These are phyloP conservation scores for California macrophylla DNA, from an alignment of 441 rosid genomes.

Conservation along the genomic window DNA sequence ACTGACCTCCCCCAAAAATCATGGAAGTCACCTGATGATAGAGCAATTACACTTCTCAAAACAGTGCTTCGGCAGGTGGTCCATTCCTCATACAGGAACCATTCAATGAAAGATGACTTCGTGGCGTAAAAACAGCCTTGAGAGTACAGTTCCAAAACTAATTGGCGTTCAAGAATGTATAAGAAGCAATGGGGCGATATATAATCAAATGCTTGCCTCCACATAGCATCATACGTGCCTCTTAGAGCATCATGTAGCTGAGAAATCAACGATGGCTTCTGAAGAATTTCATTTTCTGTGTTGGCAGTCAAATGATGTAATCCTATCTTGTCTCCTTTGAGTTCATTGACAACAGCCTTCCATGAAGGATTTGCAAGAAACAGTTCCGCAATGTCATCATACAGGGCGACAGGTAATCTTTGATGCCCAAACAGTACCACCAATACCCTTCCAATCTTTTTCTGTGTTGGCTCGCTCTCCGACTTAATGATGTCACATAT, in stretches of 20 bases:
- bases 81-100: constrained; percentile 21
- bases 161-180: constrained; percentile 33
- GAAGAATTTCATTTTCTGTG: neutral
- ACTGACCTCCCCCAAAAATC: constrained; percentile 6
- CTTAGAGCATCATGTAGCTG: constrained; percentile 24
- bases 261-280: neutral
- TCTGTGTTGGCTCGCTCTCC: constrained; percentile 22
- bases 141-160: constrained; percentile 21
- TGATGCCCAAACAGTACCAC: constrained; percentile 34
- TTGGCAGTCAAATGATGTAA: neutral
- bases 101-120: constrained; percentile 30
- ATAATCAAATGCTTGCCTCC: constrained; percentile 24
- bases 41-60: neutral
- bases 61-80: neutral
- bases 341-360: constrained; percentile 19
- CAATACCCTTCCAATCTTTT: constrained; percentile 29
- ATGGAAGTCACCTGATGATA: neutral
- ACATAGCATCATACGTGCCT: constrained; percentile 26
- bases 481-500: constrained; percentile 7
- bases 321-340: constrained; percentile 6
- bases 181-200: constrained; percentile 35
- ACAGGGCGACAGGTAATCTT: constrained; percentile 4
- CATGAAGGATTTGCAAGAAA: constrained; percentile 21
- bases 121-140: constrained; percentile 20
- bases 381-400: constrained; percentile 9